Evolutionary conservation across 352 stramenopile genomes (phyloP), one percentile per base, ranked within the genome.

Genomic region (Peronospora farinosa): DNA sequence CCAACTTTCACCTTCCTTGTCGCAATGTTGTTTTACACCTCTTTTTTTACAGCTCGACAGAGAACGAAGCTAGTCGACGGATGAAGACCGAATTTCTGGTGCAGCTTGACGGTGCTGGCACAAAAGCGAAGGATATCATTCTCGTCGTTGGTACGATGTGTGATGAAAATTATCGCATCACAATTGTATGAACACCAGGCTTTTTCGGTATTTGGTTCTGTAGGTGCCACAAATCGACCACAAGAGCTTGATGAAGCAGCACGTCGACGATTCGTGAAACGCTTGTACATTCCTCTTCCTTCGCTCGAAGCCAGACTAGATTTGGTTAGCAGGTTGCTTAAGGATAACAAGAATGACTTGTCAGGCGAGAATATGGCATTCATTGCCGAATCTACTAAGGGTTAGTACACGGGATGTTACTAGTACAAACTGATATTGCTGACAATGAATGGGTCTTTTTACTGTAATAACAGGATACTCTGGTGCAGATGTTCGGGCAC

Each of bases 41-140:
- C 37, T 12, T 39, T 15, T 43, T 27, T 19, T 40, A 28, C 41
- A 92, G 83, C 30, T 90, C 87, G 0, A 92, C 98, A 62, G 96
- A 99, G 57, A 98, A 99, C 58, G 96, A 99, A 75, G 95, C 95
- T 1, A 97, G 86, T 69, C 65, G 96, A 21, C 71, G 96, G 16
- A 97, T 99, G 61, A 99, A 99, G 67, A 99, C 96, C 0, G 96
- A 99, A 65, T 99, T 98, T 69, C 72, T 99, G 3, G 95, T 99
- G 1, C 95, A 98, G 67, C 74, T 99, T 16, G 96, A 99, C 69
- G 96, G 93, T 50, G 88, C 88, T 12, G 88, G 93, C 17, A 97
- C 91, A 9, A 88, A 86, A 52, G 75, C 84, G 11, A 86, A 91
- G 52, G 93, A 96, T 23, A 79, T 96, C 12, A 92, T 98, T 11